These are phyloP conservation scores for Yarrowia galli DNA, from an alignment of 1,139 yeast species.

Conservation along the genomic window DNA sequence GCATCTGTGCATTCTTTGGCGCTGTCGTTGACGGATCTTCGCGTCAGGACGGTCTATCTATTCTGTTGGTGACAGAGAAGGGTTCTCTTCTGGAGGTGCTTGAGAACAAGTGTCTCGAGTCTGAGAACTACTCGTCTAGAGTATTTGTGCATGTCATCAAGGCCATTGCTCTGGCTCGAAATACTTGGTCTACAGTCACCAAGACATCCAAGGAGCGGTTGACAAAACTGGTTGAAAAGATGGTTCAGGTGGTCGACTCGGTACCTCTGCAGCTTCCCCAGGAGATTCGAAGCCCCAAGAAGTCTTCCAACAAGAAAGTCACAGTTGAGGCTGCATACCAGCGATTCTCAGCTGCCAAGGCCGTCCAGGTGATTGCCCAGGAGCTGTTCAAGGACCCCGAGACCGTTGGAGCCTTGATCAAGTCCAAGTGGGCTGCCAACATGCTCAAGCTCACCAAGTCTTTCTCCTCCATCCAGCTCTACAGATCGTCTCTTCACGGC, in stretches of 20 bases:
- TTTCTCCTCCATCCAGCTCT: constrained; percentile 52
- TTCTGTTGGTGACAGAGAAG: constrained; percentile 60
- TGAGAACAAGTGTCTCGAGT: constrained; percentile 62
- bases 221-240: constrained; percentile 39
- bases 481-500: constrained; percentile 58
- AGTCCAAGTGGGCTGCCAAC: neutral
- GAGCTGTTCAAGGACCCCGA: constrained; percentile 62
- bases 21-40: constrained; percentile 66
- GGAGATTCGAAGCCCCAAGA: constrained; percentile 34
- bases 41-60: constrained; percentile 86
- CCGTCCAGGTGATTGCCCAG: constrained; percentile 77
- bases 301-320: constrained; percentile 37
- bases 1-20: constrained; percentile 75
- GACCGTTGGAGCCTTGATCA: constrained; percentile 11
- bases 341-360: constrained; percentile 66
- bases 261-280: constrained; percentile 30
- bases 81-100: constrained; percentile 62
- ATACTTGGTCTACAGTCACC: constrained; percentile 47
- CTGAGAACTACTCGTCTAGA: constrained; percentile 48
- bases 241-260: constrained; percentile 40
- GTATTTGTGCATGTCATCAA: constrained; percentile 46
- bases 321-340: constrained; percentile 61
- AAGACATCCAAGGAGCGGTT: constrained; percentile 44
- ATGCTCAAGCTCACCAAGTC: constrained; percentile 43
- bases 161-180: constrained; percentile 50